Percentiles rank a stretch among this genome's conserved stretches.
phyloP scores from a whole-genome alignment of 176 grass and related monocot species.

The Panicum miliaceum region DNA sequence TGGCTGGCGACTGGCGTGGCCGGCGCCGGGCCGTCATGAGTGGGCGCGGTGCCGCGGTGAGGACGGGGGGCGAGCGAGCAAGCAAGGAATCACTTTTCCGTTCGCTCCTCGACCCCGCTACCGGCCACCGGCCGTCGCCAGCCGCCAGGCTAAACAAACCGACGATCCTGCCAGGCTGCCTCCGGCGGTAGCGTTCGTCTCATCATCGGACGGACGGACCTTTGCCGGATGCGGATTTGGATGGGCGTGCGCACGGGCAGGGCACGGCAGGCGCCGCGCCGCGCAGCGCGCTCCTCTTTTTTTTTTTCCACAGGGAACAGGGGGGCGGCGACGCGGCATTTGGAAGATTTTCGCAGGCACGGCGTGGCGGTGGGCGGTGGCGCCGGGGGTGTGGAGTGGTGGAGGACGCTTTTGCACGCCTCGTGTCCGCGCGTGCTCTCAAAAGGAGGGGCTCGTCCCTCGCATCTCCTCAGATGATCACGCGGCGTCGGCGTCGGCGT shows the following conservation, averaged over 20 bases:
- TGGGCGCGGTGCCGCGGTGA: background rate
- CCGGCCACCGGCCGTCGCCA: too few relatives aligned
- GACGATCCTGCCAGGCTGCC: constrained; percentile 31
- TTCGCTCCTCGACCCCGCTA: background rate
- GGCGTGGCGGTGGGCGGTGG: background rate
- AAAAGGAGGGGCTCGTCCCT: background rate
- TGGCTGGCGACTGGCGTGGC: constrained; percentile 14
- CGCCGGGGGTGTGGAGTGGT: background rate
- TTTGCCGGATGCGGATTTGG: background rate
- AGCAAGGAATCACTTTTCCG: constrained; percentile 57
- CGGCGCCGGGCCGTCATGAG: background rate
- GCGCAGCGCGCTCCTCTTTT: background rate
- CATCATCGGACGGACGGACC: background rate
- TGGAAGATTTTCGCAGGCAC: background rate
- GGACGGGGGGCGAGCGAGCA: background rate
- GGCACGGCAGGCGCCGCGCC: background rate
- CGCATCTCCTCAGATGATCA: background rate
- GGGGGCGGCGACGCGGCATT: background rate
- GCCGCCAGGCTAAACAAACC: background rate
- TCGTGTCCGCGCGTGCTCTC: constrained; percentile 12
- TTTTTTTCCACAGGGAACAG: background rate
- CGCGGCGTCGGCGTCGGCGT: background rate
- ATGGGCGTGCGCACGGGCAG: background rate
- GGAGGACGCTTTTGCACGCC: constrained; percentile 34
- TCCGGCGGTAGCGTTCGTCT: constrained; percentile 14